phyloP scores from a whole-genome alignment of 148 eudicot species.

The Arctostaphylos glauca region DNA sequence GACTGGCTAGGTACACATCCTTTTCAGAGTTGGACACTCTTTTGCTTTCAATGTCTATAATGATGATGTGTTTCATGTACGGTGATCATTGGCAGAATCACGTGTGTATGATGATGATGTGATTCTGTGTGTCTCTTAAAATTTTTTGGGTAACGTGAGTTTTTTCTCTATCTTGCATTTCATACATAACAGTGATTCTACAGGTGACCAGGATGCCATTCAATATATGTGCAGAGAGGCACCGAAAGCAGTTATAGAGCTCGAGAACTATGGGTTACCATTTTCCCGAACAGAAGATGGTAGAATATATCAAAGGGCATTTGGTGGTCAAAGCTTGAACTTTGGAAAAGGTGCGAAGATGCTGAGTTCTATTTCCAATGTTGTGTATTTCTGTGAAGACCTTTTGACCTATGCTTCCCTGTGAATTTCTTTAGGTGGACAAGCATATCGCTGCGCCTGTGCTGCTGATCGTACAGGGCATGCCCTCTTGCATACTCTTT shows the following conservation, averaged over 20 bases:
- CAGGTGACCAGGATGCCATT: constrained; percentile 99
- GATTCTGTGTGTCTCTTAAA: not conserved
- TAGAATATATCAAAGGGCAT: constrained; percentile 96
- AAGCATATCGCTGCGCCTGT: constrained; percentile 99
- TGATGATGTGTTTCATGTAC: not conserved
- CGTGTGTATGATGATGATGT: no score
- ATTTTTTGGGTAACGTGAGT: not conserved
- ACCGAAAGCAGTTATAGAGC: constrained; percentile 98
- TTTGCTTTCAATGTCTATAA: not conserved
- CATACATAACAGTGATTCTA: constrained; percentile 16
- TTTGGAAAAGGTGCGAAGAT: constrained; percentile 82
- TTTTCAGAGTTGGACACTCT: not conserved
- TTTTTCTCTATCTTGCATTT: not conserved
- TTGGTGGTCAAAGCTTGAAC: constrained; percentile 97
- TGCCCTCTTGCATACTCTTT: constrained; percentile 86
- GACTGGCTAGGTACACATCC: constrained; percentile 85
- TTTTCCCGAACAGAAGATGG: constrained; percentile 99
- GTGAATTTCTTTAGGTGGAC: constrained; percentile 63
- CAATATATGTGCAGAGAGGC: constrained; percentile 99
- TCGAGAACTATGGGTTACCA: constrained; percentile 94
- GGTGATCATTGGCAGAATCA: not conserved
- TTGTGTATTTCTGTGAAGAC: not conserved
- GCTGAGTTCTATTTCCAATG: not conserved
- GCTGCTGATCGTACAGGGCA: constrained; percentile 99
- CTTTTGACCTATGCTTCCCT: constrained; percentile 19